Base-by-base conservation (phyloP, 768 basidiomycete species). In the Mycena haematopus region DNA sequence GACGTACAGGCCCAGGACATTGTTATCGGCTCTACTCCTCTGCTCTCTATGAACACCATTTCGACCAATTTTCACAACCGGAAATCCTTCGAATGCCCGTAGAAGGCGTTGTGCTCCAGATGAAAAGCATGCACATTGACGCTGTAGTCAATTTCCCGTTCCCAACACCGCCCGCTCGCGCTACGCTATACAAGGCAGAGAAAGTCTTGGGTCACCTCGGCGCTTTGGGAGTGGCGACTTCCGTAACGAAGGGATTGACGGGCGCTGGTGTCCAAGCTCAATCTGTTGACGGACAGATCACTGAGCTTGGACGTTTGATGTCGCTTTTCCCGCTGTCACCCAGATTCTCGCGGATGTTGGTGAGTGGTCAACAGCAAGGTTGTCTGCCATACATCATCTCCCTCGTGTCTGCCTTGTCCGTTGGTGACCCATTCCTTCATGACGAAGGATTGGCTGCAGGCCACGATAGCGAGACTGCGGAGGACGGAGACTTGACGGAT, bases 111-210 rank as follows among this genome's bases (percentile, higher is more conserved):
- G 92, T 99, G 10, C 80, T 99, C 33, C 96, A 98, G 75, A 98
- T 99, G 96, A 99, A 99, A 80, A 89, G 88, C 74, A 98, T 99
- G 95, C 93, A 96, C 71, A 96, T 99, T 61, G 95, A 99, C 70
- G 83, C 93, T 1, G 94, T 99, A 40, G 82, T 93, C 68, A 99
- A 99, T 77, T 99, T 99, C 75, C 97, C 97, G 17, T 99, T 99
- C 77, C 97, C 97, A 1, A 98, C 97, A 0, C 91, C 96, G 15
- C 97, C 97, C 0, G 93, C 97, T 74, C 85, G 90, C 38, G 70
- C 75, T 11, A 83, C 86, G 6, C 80, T 99, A 46, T 82, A 80
- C 60, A 90, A 89, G 70, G 95, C 97, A 2, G 96, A 99, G 76
- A 86, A 81, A 49, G 81, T 89, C 4, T 80, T 99, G 42, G 85